These are phyloP conservation scores for Whalleya microplaca DNA, from an alignment of 2,329 filamentous ascomycete species.

Conservation along the genomic window DNA sequence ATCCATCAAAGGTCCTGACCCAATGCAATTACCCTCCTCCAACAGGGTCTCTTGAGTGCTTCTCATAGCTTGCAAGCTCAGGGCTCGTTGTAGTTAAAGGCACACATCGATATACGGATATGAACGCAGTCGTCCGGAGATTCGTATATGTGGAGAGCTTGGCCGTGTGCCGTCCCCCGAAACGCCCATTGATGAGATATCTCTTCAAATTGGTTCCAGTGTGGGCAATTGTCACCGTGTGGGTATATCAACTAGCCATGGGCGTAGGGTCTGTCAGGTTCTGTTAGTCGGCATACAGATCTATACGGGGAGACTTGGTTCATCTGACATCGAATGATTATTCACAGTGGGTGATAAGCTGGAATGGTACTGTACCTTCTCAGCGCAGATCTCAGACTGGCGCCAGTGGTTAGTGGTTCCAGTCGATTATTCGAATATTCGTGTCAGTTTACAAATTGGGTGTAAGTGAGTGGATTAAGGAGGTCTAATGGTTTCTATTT, in stretches of 20 bases:
- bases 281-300: conserved; percentile 23
- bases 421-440: conserved; percentile 14
- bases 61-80: conserved; percentile 36
- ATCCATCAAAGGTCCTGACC: conserved; percentile 29
- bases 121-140: conserved; percentile 31
- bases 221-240: conserved; percentile 25
- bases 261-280: conserved; percentile 14
- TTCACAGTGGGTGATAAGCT: conserved; percentile 23
- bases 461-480: conserved; percentile 8
- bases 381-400: conserved; percentile 12
- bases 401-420: too few species aligned
- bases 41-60: conserved; percentile 30
- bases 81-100: conserved; percentile 24
- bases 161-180: conserved; percentile 15
- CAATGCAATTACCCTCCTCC: conserved; percentile 33
- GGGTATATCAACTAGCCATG: conserved; percentile 23
- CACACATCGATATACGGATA: conserved; percentile 36
- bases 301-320: conserved; percentile 11
- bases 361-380: conserved; percentile 25
- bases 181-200: conserved; percentile 34
- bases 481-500: conserved; percentile 1
- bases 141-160: conserved; percentile 31
- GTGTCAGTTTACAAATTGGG: conserved; percentile 4
- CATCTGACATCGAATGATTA: conserved; percentile 28
- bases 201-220: conserved; percentile 23